These are phyloP conservation scores for Auriculariales sp. DNA, from an alignment of 768 basidiomycete species.

Conservation along the genomic window DNA sequence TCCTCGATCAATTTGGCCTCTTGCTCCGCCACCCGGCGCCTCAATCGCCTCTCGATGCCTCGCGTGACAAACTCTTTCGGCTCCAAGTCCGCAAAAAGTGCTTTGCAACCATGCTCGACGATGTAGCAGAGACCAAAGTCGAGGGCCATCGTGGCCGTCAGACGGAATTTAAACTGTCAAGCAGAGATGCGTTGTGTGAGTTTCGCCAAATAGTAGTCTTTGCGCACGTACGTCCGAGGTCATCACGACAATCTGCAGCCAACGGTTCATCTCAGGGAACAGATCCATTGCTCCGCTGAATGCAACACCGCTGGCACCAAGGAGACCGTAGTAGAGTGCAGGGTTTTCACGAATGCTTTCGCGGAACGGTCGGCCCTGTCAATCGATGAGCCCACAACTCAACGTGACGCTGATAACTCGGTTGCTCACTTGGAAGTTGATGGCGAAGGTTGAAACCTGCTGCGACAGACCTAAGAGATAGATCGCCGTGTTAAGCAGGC, in stretches of 20 bases:
- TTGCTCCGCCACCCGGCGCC: conserved; percentile 32
- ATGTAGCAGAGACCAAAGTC: conserved; percentile 85
- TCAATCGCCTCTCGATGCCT: conserved; percentile 58
- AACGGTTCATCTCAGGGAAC: conserved; percentile 86
- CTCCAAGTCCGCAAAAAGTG: conserved; percentile 74
- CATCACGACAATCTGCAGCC: conserved; percentile 97
- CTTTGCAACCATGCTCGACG: conserved; percentile 72
- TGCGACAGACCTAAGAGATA: conserved; percentile 91
- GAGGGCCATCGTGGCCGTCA: conserved; percentile 69
- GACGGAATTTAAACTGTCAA: conserved; percentile 61
- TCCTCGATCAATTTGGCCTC: conserved; percentile 9
- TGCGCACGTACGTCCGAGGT: conserved; percentile 39
- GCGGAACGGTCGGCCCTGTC: conserved; percentile 86
- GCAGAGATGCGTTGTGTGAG: neutral
- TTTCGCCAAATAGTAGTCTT: neutral
- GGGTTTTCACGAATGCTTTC: conserved; percentile 95
- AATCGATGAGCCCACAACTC: neutral
- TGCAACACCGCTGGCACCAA: conserved; percentile 81
- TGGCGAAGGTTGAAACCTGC: conserved; percentile 95
- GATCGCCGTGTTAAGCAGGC: conserved; percentile 88
- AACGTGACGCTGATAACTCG: neutral
- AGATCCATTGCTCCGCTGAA: conserved; percentile 91
- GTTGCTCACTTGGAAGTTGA: conserved; percentile 76
- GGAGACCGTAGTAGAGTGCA: conserved; percentile 83
- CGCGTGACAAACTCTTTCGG: conserved; percentile 74